A percentile compares a stretch with the other conserved stretches of the same genome.
phyloP scores from a whole-genome alignment of 768 basidiomycete genomes.

The Mrakia hoshinonis region DNA sequence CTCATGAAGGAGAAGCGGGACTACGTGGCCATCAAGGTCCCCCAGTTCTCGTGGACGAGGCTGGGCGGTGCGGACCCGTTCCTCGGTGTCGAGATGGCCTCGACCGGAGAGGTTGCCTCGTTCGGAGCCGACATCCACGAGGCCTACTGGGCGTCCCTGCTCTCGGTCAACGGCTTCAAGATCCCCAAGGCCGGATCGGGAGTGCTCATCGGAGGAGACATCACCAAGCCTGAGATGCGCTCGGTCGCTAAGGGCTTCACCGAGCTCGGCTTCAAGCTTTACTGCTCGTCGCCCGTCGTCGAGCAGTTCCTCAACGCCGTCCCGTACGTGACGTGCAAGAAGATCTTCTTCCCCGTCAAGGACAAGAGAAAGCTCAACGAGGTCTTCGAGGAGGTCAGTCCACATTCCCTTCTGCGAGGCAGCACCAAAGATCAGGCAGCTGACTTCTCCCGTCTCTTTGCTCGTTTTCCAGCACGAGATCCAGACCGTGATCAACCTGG shows the following conservation, averaged over 20 bases:
- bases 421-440: not conserved
- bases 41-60: constrained; percentile 97
- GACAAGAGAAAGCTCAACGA: constrained; percentile 92
- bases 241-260: constrained; percentile 68
- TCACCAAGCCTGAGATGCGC: constrained; percentile 74
- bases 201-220: constrained; percentile 85
- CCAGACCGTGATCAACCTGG: constrained; percentile 86
- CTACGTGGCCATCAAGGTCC: constrained; percentile 92
- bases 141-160: constrained; percentile 78
- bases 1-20: constrained; percentile 80
- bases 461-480: constrained; percentile 78
- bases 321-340: constrained; percentile 47
- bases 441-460: not conserved
- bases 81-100: constrained; percentile 72
- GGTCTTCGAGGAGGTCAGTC: constrained; percentile 49
- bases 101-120: constrained; percentile 92
- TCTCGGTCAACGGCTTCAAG: constrained; percentile 92
- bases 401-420: not conserved
- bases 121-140: constrained; percentile 70
- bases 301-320: constrained; percentile 35
- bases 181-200: constrained; percentile 74
- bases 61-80: constrained; percentile 52
- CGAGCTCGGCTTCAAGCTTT: constrained; percentile 89
- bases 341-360: constrained; percentile 90
- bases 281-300: constrained; percentile 59